A percentile compares a stretch with the other conserved stretches of the same genome.
Evolutionary conservation across 1,284 basidiomycete species (phyloP).

Genomic region (Ceratobasidium sp.): DNA sequence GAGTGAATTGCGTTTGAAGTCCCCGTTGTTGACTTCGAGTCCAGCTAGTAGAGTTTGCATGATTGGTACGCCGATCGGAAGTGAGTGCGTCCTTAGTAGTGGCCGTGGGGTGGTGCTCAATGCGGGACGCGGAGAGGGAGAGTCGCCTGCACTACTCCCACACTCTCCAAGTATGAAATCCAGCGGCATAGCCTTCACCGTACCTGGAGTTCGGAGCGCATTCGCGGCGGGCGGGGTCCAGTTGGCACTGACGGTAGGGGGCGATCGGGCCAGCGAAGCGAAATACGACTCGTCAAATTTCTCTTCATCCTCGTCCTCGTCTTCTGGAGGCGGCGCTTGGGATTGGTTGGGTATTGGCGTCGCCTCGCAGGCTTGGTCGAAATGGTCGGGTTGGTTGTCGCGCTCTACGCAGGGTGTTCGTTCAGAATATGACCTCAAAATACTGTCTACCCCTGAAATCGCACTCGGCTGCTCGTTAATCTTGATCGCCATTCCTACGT

Average conservation of each 20-base stretch:
- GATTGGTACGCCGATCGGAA: constrained; percentile 1
- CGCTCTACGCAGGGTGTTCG: constrained; percentile 25
- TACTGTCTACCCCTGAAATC: constrained; percentile 37
- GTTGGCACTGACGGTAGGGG: not conserved
- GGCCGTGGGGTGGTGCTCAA: constrained; percentile 29
- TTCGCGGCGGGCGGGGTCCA: not conserved
- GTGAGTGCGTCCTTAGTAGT: constrained; percentile 16
- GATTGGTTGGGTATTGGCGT: not conserved
- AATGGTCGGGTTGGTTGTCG: not conserved
- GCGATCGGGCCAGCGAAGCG: constrained; percentile 26
- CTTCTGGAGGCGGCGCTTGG: not conserved
- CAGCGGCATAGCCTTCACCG: constrained; percentile 17
- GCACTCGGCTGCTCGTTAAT: constrained; percentile 22
- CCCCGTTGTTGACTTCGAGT: not conserved
- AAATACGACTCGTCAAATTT: constrained; percentile 32
- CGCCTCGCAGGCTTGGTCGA: not conserved
- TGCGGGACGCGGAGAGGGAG: not conserved
- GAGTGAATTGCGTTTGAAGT: not conserved
- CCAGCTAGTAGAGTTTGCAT: constrained; percentile 38
- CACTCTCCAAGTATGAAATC: constrained; percentile 18
- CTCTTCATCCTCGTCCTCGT: constrained; percentile 32
- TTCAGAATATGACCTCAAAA: constrained; percentile 37
- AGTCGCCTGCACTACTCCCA: not conserved
- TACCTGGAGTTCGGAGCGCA: constrained; percentile 23
- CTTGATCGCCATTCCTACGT: constrained; percentile 17